Evolutionary conservation across 257 asterid genomes (phyloP), one percentile per base, ranked within the genome.

Genomic region (Nemophila menziesii): DNA sequence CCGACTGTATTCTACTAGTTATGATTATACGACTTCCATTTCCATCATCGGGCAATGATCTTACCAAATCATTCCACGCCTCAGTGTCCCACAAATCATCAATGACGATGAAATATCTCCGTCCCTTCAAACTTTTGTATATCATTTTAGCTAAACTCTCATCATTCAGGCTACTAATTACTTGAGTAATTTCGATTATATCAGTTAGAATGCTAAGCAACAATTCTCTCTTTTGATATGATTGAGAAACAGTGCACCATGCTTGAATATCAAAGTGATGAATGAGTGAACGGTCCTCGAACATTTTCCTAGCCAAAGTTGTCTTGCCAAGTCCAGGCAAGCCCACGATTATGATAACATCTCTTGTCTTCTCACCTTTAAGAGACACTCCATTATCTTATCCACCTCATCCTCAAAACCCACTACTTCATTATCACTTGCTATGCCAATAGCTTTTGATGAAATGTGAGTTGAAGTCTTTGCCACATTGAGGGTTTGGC

Each of bases 311-410:
- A n/a, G 45, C 45, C 9, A 56, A 1, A 4, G 56, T 48, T 21
- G 50, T 56, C 23, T 56, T 56, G 0, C 63, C 63, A 0, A 56
- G 24, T 9, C 63, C 63, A 29, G 50, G 24, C 63, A 56, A 47
- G 11, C 63, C 63, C 20, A 33, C 22, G 22, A 56, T 40, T 2
- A 56, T 27, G 19, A 56, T 17, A 40, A 16, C 22, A 17, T 40
- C 11, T 40, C 16, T 11, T 20, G 16, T 3, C 11, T 8, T 4
- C 12, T 11, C 9, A 5, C 15, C 45, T 0, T n/a, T 12, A 15
- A 40, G 11, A 40, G 45, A 17, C 19, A 17, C 8, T 40, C 22
- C 22, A 4, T 17, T 16, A 40, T 8, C 12, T 0, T 16, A 11
- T n/a, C 19, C 11, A 23, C 45, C 11, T 40, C 45, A 15, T 4